Evolutionary conservation across 495 filamentous ascomycete species (phyloP), one percentile per base, ranked within the genome.

Genomic region (Evernia prunastri): DNA sequence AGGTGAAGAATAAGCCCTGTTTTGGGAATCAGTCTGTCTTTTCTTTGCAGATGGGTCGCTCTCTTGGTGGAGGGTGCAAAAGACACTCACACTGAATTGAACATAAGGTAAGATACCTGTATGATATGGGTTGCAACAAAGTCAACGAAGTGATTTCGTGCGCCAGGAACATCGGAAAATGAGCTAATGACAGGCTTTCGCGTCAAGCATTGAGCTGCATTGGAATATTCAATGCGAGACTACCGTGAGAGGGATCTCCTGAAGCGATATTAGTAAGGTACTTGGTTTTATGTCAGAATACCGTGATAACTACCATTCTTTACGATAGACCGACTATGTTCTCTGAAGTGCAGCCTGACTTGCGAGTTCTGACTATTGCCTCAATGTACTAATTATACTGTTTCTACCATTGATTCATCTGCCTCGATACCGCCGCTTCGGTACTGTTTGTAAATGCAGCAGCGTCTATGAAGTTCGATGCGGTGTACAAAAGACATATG

Each of bases 111-210:
- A n/a, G n/a, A n/a, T 6, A 85, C 86, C 69, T 88, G 80, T 63
- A 83, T 80, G 71, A 89, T 87, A 70, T 91, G 89, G 12, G 79
- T 80, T 17, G 80, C 85, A 45, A 86, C 77, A 68, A 91, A 90
- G 70, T 91, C 88, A 75, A 91, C 88, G 67, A 82, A 88, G 23
- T 85, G 78, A 68, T 75, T 81, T 70, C 72, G 79, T 3, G 81
- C 80, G 45, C 83, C 83, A 60, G 79, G 60, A 57, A 80, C 80
- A 7, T 75, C 59, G 8, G 63, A 59, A 1, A 74, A 53, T 2
- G 79, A 71, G 3, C 79, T 81, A 23, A 71, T 79, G 1, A 84
- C 66, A 0, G 86, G 82, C 66, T 78, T 69, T 12, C 61, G 65
- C 66, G 83, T 79, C 8, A 92, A 69, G 68, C 89, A 91, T 57